Evolutionary conservation across 345 rosid genomes (phyloP), one percentile per base, ranked within the genome.

Genomic region (Theobroma cacao): DNA sequence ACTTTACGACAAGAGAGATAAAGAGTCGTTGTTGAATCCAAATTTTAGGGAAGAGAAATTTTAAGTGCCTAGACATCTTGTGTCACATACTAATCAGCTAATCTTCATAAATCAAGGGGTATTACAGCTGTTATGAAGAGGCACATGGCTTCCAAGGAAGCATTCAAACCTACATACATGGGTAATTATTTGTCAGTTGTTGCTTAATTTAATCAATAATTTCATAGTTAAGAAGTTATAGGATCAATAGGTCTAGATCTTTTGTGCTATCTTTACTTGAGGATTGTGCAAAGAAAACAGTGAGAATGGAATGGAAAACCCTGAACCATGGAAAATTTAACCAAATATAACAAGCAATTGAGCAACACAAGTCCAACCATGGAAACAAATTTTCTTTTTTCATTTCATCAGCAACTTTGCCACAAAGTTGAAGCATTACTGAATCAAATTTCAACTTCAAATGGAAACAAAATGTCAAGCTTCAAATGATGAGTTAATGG

Each of bases 401-500:
- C 40, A 33, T 77, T 60, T 53, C 72, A 47, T 38, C 31, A n/a
- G 12, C 38, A 65, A 73, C 76, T 59, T 73, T 47, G 60, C 52
- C 67, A 64, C 13, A 52, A 80, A 76, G 66, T 43, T 45, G 71
- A 76, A n/a, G 64, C 45, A 52, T 65, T 72, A 22, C 30, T 43
- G 61, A 65, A 45, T 31, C 55, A 53, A 45, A 77, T 31, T 55
- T 72, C 78, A 41, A 45, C 38, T 77, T 58, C 55, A 34, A 63
- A 76, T 45, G 4, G 9, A 31, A 66, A 31, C 15, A 30, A 20
- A 31, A 13, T 4, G 52, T 30, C 28, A 75, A 76, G 79, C 60
- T 74, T 70, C 61, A 75, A 69, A 41, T 75, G 73, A 24, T 75
- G 68, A 74, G 83, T 77, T 75, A 76, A 82, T 30, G 40, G 3